Conservation (phyloP, 352 stramenopile genomes). For the Phytophthora podocarpi region DNA sequence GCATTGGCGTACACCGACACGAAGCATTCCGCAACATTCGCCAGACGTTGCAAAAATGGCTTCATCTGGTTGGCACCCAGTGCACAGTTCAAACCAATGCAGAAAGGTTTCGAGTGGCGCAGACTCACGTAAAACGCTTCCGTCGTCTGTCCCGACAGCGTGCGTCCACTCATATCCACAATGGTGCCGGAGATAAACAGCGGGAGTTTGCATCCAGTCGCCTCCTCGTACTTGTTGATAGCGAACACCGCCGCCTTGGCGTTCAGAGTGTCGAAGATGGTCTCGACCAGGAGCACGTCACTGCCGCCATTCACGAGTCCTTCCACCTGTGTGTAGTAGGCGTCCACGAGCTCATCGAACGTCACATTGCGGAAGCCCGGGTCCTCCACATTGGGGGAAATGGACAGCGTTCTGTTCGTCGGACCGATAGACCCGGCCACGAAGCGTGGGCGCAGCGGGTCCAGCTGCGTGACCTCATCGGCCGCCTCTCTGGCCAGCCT, state of each 20-base stretch:
- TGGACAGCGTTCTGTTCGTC: constrained; percentile 96
- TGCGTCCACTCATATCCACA: constrained; percentile 96
- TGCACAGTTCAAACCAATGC: constrained; percentile 97
- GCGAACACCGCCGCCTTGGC: constrained; percentile 97
- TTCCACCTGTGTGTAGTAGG: constrained; percentile 96
- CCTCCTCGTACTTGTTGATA: constrained; percentile 93
- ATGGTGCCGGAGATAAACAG: constrained; percentile 97
- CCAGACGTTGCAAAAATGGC: constrained; percentile 93
- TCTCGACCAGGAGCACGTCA: constrained; percentile 97
- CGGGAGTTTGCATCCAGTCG: constrained; percentile 90
- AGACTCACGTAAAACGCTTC: constrained; percentile 97
- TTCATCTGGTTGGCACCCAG: constrained; percentile 96
- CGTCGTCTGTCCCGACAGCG: constrained; percentile 95
- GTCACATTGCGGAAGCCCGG: constrained; percentile 94
- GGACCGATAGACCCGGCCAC: constrained; percentile 96
- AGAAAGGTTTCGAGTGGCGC: constrained; percentile 96
- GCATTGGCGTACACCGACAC: constrained; percentile 97
- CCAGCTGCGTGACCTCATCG: constrained; percentile 92
- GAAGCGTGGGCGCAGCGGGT: constrained; percentile 94
- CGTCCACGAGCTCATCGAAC: constrained; percentile 96
- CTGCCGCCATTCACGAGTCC: constrained; percentile 94
- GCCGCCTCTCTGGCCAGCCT: constrained; percentile 91
- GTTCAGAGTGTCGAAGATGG: constrained; percentile 98
- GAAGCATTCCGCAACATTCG: constrained; percentile 95
- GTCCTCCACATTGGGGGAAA: constrained; percentile 96